A percentile compares a stretch with the other conserved stretches of the same genome.
Conservation (phyloP, 2,329 filamentous ascomycete species). For the Stagonosporopsis rhizophila region DNA sequence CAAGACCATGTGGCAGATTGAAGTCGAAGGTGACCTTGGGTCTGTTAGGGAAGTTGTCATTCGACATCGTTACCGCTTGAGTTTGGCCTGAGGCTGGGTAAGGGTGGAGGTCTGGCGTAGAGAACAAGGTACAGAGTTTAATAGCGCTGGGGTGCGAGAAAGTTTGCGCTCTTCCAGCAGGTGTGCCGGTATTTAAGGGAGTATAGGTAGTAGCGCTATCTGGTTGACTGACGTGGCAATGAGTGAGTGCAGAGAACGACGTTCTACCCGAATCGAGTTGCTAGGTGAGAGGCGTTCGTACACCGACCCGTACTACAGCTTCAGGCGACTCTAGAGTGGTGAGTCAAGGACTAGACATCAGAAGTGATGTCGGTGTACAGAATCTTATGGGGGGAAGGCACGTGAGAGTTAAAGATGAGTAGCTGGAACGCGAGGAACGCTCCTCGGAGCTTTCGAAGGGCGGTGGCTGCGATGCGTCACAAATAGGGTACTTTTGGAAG, state of each 20-base stretch:
- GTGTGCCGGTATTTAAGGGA: too few species aligned
- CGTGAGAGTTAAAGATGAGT: too few species aligned
- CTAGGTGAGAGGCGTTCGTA: not conserved
- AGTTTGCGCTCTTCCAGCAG: too few species aligned
- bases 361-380: slow-evolving; percentile 18
- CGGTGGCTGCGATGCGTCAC: too few species aligned
- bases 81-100: not conserved
- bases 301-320: not conserved
- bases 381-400: too few species aligned
- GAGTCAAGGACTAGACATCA: slow-evolving; percentile 10
- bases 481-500: too few species aligned
- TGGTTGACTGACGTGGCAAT: not conserved
- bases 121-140: not conserved
- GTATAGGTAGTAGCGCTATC: not conserved
- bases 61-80: not conserved
- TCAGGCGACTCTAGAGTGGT: not conserved
- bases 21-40: slow-evolving; percentile 19
- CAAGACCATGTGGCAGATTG: slow-evolving; percentile 19
- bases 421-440: too few species aligned
- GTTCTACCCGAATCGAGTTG: not conserved
- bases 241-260: not conserved
- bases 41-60: not conserved
- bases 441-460: too few species aligned
- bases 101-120: not conserved
- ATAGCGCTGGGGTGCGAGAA: not conserved